Base-by-base conservation (phyloP, 2,329 filamentous ascomycete species). In the Emmonsiellopsis sp. region DNA sequence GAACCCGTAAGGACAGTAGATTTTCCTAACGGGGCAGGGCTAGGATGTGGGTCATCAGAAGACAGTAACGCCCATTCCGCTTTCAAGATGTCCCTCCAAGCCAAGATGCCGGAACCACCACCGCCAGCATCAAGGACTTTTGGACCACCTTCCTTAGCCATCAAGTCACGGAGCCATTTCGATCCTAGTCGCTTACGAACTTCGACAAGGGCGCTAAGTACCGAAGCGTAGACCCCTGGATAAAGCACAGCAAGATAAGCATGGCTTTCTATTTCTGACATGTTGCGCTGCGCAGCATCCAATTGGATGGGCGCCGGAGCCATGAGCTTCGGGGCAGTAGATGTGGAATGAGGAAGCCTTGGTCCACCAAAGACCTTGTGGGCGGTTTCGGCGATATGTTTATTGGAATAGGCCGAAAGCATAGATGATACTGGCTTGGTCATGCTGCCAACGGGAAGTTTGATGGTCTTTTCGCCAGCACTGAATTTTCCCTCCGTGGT, bases 1-100 rank as follows among this genome's bases (percentile, higher is more conserved):
- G 89, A 87, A 0, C 84, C 89, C 2, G 87, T 83, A 2, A 97
- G 73, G 1, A 95, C 90, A 0, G 89, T 91, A 52, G 87, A 86
- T 66, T 86, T 89, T 1, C 89, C 87, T 2, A 79, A 76, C 1
- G 83, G 81, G 1, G 75, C 67, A 0, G 70, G 65, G 1, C 70
- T 75, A 10, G 66, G 68, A 31, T 70, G 67, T 3, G 69, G 64
- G 26, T 67, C 65, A 45, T 69, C 66, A n/a, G 70, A 66, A 50
- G 70, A 79, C 71, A 91, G 79, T 0, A 85, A 66, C 51, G 87
- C 82, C 85, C 87, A 95, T 66, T 97, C 91, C 0, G 91, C 86
- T 57, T 83, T 78, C 11, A 94, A 62, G 8, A 97, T 77, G 59
- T 92, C 84, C 60, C 82, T 73, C 74, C 82, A 84, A 30, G 82